Conservation (phyloP, 2,329 filamentous ascomycete species). For the Rhytidhysteron rufulum region DNA sequence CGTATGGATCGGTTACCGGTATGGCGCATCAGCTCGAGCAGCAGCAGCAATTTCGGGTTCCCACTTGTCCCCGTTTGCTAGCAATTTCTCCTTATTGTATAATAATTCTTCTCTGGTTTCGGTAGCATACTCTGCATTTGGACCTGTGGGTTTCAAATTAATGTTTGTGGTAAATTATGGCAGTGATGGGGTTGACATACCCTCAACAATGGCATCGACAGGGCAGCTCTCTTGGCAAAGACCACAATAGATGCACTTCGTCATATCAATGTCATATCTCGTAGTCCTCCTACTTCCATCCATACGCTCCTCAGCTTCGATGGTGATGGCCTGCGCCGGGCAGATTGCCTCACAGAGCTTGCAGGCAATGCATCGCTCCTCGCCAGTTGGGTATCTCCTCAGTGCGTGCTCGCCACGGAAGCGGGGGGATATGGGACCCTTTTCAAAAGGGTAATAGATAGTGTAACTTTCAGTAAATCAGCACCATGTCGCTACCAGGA, state of each 20-base stretch:
- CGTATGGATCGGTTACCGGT: constrained; percentile 29
- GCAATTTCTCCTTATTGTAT: constrained; percentile 96
- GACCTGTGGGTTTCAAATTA: constrained; percentile 39
- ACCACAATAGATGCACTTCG: constrained; percentile 99
- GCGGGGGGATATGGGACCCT: constrained; percentile 94
- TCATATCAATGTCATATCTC: constrained; percentile 99
- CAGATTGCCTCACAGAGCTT: constrained; percentile 99
- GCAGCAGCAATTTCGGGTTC: constrained; percentile 92
- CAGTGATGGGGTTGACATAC: constrained; percentile 41
- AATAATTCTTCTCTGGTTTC: constrained; percentile 87
- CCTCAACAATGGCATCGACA: constrained; percentile 87
- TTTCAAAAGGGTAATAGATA: constrained; percentile 98
- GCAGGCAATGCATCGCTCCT: constrained; percentile 99
- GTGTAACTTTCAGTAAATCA: constrained; percentile 69
- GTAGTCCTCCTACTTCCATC: constrained; percentile 94
- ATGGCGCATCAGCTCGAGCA: constrained; percentile 90
- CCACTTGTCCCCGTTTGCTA: constrained; percentile 74
- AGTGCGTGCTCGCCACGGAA: constrained; percentile 98
- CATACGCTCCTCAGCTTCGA: constrained; percentile 96
- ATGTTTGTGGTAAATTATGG: too few relatives aligned
- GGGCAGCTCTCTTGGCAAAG: constrained; percentile 99
- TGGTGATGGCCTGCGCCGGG: constrained; percentile 96
- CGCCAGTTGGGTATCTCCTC: constrained; percentile 91
- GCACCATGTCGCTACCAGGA: background rate
- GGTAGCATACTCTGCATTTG: constrained; percentile 71